Percentiles rank a stretch among this genome's conserved stretches.
These are phyloP conservation scores for Pseudohalonectria lignicola DNA, from an alignment of 2,329 filamentous ascomycete species.

Conservation along the genomic window DNA sequence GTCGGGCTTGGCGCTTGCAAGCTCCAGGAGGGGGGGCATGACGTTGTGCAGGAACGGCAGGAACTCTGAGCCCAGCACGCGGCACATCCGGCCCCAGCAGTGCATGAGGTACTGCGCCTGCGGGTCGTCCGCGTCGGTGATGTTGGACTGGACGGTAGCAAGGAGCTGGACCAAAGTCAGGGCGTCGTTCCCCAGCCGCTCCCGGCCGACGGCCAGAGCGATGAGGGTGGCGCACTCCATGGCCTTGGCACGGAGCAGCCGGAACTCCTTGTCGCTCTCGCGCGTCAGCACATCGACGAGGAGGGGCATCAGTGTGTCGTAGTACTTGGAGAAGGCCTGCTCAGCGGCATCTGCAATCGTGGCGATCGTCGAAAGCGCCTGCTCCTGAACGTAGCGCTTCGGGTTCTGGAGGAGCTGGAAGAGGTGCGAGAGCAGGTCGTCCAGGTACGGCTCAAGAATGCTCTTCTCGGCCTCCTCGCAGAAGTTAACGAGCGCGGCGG, in stretches of 20 bases:
- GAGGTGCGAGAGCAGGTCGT: slow-evolving; percentile 73
- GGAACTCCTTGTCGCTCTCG: slow-evolving; percentile 88
- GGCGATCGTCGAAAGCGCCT: slow-evolving; percentile 93
- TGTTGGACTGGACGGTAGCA: slow-evolving; percentile 74
- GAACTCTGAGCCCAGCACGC: slow-evolving; percentile 83
- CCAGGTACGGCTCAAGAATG: slow-evolving; percentile 85
- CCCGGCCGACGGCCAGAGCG: slow-evolving; percentile 86
- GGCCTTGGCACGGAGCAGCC: slow-evolving; percentile 85
- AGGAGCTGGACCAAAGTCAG: slow-evolving; percentile 79
- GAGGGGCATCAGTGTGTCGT: slow-evolving; percentile 89
- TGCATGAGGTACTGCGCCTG: slow-evolving; percentile 96
- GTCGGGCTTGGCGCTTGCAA: slow-evolving; percentile 91
- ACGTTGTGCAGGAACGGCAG: slow-evolving; percentile 85
- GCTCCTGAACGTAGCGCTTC: slow-evolving; percentile 95
- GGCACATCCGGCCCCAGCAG: slow-evolving; percentile 98
- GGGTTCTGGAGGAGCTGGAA: slow-evolving; percentile 81
- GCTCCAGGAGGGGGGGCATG: slow-evolving; percentile 84
- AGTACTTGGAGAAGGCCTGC: slow-evolving; percentile 89
- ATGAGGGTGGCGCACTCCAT: slow-evolving; percentile 99
- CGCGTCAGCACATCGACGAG: slow-evolving; percentile 81
- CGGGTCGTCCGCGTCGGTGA: slow-evolving; percentile 85
- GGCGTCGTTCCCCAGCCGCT: slow-evolving; percentile 80
- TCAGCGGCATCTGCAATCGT: slow-evolving; percentile 98
- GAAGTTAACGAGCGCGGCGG: slow-evolving; percentile 97
- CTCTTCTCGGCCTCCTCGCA: slow-evolving; percentile 95